phyloP scores from a whole-genome alignment of 371 early-diverging fungal species.

The Haplosporangium sp. region DNA sequence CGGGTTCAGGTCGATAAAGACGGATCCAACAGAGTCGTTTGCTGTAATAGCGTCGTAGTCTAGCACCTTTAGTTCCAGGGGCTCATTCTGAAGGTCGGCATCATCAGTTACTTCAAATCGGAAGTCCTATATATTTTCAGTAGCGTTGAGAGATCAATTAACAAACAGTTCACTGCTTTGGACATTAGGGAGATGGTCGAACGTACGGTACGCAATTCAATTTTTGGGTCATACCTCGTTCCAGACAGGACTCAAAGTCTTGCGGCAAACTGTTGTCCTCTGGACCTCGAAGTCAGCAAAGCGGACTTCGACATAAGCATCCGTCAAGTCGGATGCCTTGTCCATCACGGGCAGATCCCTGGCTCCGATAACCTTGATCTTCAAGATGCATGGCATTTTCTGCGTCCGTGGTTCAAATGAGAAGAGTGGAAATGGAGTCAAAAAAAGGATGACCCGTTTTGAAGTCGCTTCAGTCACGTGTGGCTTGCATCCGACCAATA shows the following conservation, averaged over 20 bases:
- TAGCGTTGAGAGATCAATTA: too few relatives aligned
- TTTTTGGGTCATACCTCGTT: slow-evolving; percentile 60
- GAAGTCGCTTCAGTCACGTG: not conserved
- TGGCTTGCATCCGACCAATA: too few relatives aligned
- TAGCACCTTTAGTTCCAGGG: slow-evolving; percentile 76
- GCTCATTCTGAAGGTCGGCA: slow-evolving; percentile 78
- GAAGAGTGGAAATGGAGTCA: not conserved
- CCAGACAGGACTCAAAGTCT: slow-evolving; percentile 82
- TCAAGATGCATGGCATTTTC: slow-evolving; percentile 79
- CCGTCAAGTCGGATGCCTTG: slow-evolving; percentile 74
- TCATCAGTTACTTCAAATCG: slow-evolving; percentile 77
- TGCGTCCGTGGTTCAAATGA: not conserved
- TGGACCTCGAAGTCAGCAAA: slow-evolving; percentile 74
- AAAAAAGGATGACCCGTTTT: not conserved
- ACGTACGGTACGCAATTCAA: not conserved
- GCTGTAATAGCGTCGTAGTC: slow-evolving; percentile 84
- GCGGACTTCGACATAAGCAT: slow-evolving; percentile 81
- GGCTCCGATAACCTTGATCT: slow-evolving; percentile 75
- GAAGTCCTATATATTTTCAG: slow-evolving; percentile 50
- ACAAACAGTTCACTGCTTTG: too few relatives aligned
- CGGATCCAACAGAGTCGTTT: slow-evolving; percentile 79
- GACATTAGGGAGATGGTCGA: too few relatives aligned
- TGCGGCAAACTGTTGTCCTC: slow-evolving; percentile 68
- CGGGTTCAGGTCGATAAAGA: slow-evolving; percentile 78
- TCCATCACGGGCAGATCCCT: slow-evolving; percentile 85